Evolutionary conservation across 2,329 filamentous ascomycete species (phyloP), one percentile per base, ranked within the genome.

Genomic region (Podosphaera leucotricha): DNA sequence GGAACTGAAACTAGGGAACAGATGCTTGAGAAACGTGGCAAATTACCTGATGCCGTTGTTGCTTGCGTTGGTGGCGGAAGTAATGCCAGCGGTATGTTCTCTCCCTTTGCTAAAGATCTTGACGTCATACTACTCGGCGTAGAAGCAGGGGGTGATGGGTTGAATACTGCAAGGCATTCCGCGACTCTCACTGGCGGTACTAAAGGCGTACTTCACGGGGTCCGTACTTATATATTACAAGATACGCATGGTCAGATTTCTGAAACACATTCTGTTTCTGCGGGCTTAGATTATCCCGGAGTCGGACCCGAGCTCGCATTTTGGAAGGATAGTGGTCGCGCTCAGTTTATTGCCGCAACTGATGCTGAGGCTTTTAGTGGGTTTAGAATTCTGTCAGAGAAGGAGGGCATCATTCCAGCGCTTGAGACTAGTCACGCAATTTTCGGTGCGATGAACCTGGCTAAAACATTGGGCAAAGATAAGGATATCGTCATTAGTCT

Each of bases 11-110:
- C 90, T 38, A 93, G 90, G 67, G 65, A 77, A 54, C 87, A 95
- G 64, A 86, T 98, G 79, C 66, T 75, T 49, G 75, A 79, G 58
- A 75, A 82, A 61, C 75, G 78, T 41, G 83, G 84, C 52, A 87
- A 90, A 64, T 75, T 98, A 1, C 90, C 90, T 3, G 90, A 98
- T 54, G 90, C 86, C 0, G 86, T 98, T 19, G 84, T 98, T 15
- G 90, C 90, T 8, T 98, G 90, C 57, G 90, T 98, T 11, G 90
- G 90, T 45, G 90, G 90, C 52, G 90, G 90, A 47, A 86, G 78
- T 60, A 98, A 98, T 59, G 90, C 90, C 2, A 78, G 80, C 2
- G 90, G 90, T 64, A 98, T 95, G 86, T 98, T 98, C 67, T 92
- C 87, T 62, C 90, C 90, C 43, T 98, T 98, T 65, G 71, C 80